Evolutionary conservation across 169 alveolate species (phyloP), one percentile per base, ranked within the genome.

Genomic region (Theileria orientalis): DNA sequence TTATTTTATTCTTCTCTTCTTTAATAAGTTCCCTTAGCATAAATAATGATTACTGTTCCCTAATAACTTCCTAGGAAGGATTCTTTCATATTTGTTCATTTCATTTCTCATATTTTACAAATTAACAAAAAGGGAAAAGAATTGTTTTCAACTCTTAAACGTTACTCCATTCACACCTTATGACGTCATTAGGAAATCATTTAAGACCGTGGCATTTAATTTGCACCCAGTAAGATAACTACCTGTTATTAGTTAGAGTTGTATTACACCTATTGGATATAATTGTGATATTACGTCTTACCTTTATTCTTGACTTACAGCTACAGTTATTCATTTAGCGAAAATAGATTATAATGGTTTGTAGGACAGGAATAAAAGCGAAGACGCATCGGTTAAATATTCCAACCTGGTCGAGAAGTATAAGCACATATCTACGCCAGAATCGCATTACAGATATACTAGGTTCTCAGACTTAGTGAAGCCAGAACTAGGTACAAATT

Each of bases 131-230:
- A 29, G 42, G 49, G 83, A 62, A 23, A 54, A 44, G 69, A 79
- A 96, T 84, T 94, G 90, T 86, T 96, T 95, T 76, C 94, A 93
- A 79, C 87, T 94, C 14, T 86, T 96, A 73, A 98, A 97, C 29
- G 84, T 96, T 49, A 86, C 96, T 0, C 94, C 88, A 63, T 83
- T 84, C 63, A 95, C 98, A 29, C 82, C 92, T 23, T 96, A 87
- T 63, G 96, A 94, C n/a, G 92, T 90, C 19, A 94, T 95, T 49
- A 95, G 91, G 69, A 93, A 92, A 78, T 98, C 99, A 35, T 97
- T 96, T 90, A 94, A 95, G 73, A 94, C 91, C 69, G 90, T 68
- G 42, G 87, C 87, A 29, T 37, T 79, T 35, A 40, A 16, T 40
- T 44, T 79, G 0, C 87, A 79, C 54, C 87, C 87, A n/a, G 87